Evolutionary conservation across 139 green algal species (phyloP).

Genomic region (Nannochloris sp.): DNA sequence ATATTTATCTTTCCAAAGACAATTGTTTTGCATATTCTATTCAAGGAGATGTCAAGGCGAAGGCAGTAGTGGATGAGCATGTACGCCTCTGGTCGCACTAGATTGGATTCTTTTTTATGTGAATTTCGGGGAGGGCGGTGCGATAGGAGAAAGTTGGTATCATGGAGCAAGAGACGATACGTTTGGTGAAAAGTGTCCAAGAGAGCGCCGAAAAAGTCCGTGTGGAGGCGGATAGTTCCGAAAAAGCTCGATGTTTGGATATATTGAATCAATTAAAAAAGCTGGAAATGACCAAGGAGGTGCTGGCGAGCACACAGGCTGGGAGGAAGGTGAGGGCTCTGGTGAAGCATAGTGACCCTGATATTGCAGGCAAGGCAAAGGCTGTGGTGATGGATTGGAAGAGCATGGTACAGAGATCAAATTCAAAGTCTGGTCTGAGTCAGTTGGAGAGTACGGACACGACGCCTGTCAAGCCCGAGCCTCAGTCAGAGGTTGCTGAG

Average conservation of each 20-base stretch:
- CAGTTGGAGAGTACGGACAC: not conserved
- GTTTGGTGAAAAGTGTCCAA: not conserved
- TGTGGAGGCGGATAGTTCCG: not conserved
- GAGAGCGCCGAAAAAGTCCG: not conserved
- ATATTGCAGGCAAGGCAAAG: constrained; percentile 40
- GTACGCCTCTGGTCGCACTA: too few relatives aligned
- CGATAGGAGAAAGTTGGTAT: too few relatives aligned
- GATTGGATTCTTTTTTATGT: too few relatives aligned
- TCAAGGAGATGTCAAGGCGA: not conserved
- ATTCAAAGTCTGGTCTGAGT: not conserved
- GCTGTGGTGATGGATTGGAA: constrained; percentile 66
- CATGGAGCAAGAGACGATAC: not conserved
- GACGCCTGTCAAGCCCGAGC: not conserved
- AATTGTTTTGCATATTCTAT: not conserved
- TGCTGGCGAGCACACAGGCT: constrained; percentile 61
- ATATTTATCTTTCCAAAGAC: not conserved
- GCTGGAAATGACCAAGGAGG: constrained; percentile 39
- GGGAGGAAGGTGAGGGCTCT: constrained; percentile 71
- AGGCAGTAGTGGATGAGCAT: too few relatives aligned
- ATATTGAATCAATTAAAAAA: constrained; percentile 44
- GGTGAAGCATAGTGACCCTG: constrained; percentile 43
- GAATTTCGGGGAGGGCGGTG: too few relatives aligned
- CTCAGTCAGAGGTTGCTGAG: not conserved
- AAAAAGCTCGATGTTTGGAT: constrained; percentile 38
- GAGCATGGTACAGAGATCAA: constrained; percentile 18